Percentiles rank a stretch among this genome's conserved stretches.
phyloP scores from a whole-genome alignment of 177 flowering plant species.

The Vitis hybrid region DNA sequence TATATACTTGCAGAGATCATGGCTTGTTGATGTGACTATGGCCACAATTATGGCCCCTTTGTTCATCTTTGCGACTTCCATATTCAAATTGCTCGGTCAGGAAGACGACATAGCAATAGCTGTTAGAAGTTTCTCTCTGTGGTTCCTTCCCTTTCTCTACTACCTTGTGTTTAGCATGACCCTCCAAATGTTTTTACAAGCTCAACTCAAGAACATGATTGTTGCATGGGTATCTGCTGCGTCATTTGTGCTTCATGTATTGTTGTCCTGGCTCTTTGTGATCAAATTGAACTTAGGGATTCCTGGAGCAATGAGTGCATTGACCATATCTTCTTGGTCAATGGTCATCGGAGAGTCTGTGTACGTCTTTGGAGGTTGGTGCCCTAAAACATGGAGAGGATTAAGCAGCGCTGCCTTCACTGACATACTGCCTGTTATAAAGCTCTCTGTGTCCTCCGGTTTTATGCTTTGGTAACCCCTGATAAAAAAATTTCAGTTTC shows the following conservation, averaged over 20 bases:
- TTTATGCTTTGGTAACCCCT: slow-evolving; percentile 51
- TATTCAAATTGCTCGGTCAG: slow-evolving; percentile 28
- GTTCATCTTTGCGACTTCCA: slow-evolving; percentile 25
- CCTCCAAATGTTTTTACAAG: slow-evolving; percentile 40
- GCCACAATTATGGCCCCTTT: slow-evolving; percentile 27
- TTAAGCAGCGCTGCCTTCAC: slow-evolving; percentile 39
- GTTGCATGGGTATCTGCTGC: slow-evolving; percentile 27
- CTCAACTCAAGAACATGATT: slow-evolving; percentile 43
- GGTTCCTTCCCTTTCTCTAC: slow-evolving; percentile 44
- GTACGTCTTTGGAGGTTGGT: slow-evolving; percentile 52
- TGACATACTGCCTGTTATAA: slow-evolving; percentile 41
- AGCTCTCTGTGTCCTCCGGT: slow-evolving; percentile 58
- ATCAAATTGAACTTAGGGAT: slow-evolving; percentile 24
- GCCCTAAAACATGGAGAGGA: slow-evolving; percentile 53
- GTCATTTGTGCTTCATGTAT: slow-evolving; percentile 28
- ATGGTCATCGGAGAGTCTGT: slow-evolving; percentile 26
- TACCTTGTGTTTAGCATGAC: slow-evolving; percentile 24
- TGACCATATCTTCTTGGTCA: slow-evolving; percentile 28
- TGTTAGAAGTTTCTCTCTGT: slow-evolving; percentile 34
- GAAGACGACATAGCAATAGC: slow-evolving; percentile 30
- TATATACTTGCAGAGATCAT: slow-evolving; percentile 43
- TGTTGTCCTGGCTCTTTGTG: slow-evolving; percentile 43
- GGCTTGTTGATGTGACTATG: slow-evolving; percentile 27
- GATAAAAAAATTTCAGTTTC: background rate
- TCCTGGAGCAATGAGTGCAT: slow-evolving; percentile 42